A percentile compares a stretch with the other conserved stretches of the same genome.
Conservation (phyloP, 2,329 filamentous ascomycete species). For the Curvularia hawaiiensis region DNA sequence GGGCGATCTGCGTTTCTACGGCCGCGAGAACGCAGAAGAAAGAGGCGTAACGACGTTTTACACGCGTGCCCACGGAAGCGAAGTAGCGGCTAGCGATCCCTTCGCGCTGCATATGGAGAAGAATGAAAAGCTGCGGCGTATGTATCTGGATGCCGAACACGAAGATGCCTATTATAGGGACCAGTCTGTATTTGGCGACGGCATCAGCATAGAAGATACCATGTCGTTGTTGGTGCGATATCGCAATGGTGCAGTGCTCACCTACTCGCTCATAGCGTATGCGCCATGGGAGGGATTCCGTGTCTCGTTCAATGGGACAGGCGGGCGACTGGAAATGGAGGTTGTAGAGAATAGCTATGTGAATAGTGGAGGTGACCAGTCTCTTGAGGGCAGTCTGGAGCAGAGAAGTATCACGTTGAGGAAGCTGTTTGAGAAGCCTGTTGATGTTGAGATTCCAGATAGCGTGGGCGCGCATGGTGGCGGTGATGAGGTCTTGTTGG, state of each 20-base stretch:
- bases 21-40: slow-evolving; percentile 64
- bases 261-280: slow-evolving; percentile 65
- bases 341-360: slow-evolving; percentile 66
- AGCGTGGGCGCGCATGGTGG: slow-evolving; percentile 64
- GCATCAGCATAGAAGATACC: slow-evolving; percentile 68
- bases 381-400: slow-evolving; percentile 60
- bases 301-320: slow-evolving; percentile 63
- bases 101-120: slow-evolving; percentile 63
- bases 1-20: slow-evolving; percentile 65
- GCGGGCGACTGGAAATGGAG: slow-evolving; percentile 64
- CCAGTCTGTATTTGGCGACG: slow-evolving; percentile 67
- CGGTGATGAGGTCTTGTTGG: slow-evolving; percentile 62
- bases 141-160: slow-evolving; percentile 67
- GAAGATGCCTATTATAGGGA: slow-evolving; percentile 67
- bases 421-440: slow-evolving; percentile 62
- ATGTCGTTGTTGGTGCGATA: slow-evolving; percentile 66
- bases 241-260: slow-evolving; percentile 61
- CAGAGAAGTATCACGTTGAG: slow-evolving; percentile 56
- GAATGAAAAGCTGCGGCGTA: slow-evolving; percentile 59
- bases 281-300: slow-evolving; percentile 67
- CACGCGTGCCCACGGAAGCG: slow-evolving; percentile 56
- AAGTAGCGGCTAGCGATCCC: slow-evolving; percentile 59
- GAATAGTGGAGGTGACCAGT: slow-evolving; percentile 64
- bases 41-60: slow-evolving; percentile 60
- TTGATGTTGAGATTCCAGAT: slow-evolving; percentile 59